Evolutionary conservation across 495 filamentous ascomycete species (phyloP).

Genomic region (Staphylotrichum longicolle): DNA sequence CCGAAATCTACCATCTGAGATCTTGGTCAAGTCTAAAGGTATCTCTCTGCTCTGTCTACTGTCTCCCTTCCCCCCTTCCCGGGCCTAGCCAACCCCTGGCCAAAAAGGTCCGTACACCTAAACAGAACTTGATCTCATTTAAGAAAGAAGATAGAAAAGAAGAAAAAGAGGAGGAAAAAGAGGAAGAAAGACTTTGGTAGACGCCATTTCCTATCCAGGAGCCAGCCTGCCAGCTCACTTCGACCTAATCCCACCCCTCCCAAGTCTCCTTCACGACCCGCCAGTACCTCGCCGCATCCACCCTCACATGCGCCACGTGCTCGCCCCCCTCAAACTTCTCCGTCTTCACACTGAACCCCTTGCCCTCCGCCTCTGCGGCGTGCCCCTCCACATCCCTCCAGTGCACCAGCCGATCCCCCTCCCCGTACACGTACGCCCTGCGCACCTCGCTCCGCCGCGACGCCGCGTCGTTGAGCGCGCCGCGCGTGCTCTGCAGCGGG

Average conservation of each 20-base stretch:
- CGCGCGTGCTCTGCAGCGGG: constrained; percentile 27
- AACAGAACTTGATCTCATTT: no score
- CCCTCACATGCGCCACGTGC: constrained; percentile 45
- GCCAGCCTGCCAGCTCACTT: neutral
- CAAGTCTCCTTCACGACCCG: constrained; percentile 37
- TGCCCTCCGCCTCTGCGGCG: constrained; percentile 32
- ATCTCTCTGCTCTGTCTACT: no score
- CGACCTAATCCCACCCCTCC: constrained; percentile 25
- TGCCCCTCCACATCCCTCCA: constrained; percentile 43
- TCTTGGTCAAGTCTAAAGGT: no score
- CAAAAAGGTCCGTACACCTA: no score
- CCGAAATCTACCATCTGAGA: neutral
- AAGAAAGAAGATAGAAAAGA: no score
- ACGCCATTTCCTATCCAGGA: neutral
- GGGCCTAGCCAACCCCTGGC: no score
- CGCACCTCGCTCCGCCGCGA: constrained; percentile 34
- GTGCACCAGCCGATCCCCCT: constrained; percentile 40
- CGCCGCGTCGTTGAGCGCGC: constrained; percentile 34
- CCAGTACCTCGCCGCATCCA: constrained; percentile 45
- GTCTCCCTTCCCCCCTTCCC: no score
- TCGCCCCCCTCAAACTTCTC: constrained; percentile 40
- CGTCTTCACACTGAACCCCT: constrained; percentile 35
- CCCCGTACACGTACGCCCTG: constrained; percentile 44
- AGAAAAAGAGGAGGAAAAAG: no score
- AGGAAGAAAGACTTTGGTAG: no score